phyloP scores from a whole-genome alignment of 345 rosid species.

The Erodium maritimum region DNA sequence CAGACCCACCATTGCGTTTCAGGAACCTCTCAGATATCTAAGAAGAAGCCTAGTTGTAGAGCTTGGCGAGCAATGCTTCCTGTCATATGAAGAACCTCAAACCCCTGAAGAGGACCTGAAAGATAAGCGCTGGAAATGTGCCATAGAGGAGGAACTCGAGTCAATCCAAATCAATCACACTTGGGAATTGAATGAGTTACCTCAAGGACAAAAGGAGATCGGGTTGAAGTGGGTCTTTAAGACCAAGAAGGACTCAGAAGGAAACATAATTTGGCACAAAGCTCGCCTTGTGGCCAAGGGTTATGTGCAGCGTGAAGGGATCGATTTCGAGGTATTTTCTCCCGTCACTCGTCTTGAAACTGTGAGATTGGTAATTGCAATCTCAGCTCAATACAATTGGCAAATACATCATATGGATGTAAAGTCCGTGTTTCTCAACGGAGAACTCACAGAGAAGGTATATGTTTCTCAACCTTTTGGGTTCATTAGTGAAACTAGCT shows the following conservation, averaged over 20 bases:
- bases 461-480: too few relatives aligned
- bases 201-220: not conserved
- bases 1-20: too few relatives aligned
- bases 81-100: not conserved
- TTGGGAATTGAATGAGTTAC: not conserved
- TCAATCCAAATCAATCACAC: not conserved
- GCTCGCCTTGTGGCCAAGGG: not conserved
- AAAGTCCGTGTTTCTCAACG: not conserved
- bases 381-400: not conserved
- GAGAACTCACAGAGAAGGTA: not conserved
- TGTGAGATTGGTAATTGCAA: too few relatives aligned
- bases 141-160: not conserved
- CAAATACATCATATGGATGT: slow-evolving; percentile 1
- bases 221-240: not conserved
- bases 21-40: too few relatives aligned
- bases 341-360: too few relatives aligned
- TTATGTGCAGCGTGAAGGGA: not conserved
- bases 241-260: too few relatives aligned
- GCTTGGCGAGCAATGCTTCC: not conserved
- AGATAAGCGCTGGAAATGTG: not conserved
- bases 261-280: not conserved
- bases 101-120: not conserved
- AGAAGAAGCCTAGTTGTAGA: too few relatives aligned
- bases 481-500: too few relatives aligned
- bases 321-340: not conserved